phyloP scores from a whole-genome alignment of 768 basidiomycete species.

The Kwoniella bestiolae region DNA sequence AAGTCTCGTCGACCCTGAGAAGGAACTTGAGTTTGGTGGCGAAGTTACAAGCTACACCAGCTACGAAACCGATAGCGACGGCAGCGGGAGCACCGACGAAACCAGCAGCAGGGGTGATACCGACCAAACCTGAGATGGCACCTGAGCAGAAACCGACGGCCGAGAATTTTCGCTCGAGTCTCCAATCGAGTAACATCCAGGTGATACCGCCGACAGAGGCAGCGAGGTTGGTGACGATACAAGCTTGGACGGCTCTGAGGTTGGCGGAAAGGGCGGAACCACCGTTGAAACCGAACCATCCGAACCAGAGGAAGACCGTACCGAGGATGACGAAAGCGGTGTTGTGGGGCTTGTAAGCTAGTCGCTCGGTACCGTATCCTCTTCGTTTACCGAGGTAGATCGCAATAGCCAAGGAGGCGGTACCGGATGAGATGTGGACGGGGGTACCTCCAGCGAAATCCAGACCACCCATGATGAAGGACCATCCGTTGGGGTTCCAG shows the following conservation, averaged over 20 bases:
- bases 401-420: constrained; percentile 81
- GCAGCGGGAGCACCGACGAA: constrained; percentile 68
- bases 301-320: constrained; percentile 85
- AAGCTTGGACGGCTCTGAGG: constrained; percentile 79
- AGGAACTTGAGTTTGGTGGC: constrained; percentile 74
- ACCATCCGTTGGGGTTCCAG: constrained; percentile 77
- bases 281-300: constrained; percentile 85
- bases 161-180: constrained; percentile 78
- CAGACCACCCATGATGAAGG: constrained; percentile 71
- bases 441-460: constrained; percentile 76
- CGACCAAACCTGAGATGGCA: constrained; percentile 82
- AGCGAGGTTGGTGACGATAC: constrained; percentile 88
- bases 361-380: constrained; percentile 60
- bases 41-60: constrained; percentile 77
- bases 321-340: constrained; percentile 81
- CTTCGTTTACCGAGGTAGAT: constrained; percentile 83
- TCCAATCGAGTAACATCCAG: constrained; percentile 76
- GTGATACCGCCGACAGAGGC: constrained; percentile 75
- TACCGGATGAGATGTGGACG: constrained; percentile 61
- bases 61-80: constrained; percentile 73
- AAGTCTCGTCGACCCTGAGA: constrained; percentile 78
- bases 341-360: constrained; percentile 80
- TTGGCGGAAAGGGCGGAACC: constrained; percentile 82
- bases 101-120: constrained; percentile 85
- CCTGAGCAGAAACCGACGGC: constrained; percentile 94